These are phyloP conservation scores for Rutstroemia sp. DNA, from an alignment of 2,329 filamentous ascomycete genomes.

Conservation along the genomic window DNA sequence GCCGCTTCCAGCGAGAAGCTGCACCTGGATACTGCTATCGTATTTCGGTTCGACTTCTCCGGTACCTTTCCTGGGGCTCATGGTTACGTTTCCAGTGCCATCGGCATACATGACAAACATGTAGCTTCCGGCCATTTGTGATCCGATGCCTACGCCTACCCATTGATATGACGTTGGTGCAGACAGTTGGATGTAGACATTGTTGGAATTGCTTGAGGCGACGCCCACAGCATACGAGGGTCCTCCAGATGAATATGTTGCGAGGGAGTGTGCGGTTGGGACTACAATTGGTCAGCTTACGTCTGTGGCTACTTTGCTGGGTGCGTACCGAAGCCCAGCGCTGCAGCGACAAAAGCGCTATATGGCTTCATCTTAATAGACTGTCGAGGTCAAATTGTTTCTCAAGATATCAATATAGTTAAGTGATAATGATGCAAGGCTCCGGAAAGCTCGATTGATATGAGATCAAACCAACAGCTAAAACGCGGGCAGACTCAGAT, in stretches of 20 bases:
- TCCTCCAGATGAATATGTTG: constrained; percentile 17
- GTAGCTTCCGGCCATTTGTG: constrained; percentile 45
- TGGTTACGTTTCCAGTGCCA: constrained; percentile 43
- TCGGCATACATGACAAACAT: constrained; percentile 54
- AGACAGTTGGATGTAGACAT: constrained; percentile 49
- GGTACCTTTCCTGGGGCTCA: constrained; percentile 42
- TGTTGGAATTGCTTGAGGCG: constrained; percentile 32
- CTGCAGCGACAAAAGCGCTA: not conserved
- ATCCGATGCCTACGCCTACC: constrained; percentile 51
- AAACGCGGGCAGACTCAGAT: too few relatives aligned
- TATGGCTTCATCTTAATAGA: not conserved
- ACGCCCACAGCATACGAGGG: constrained; percentile 22
- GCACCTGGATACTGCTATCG: constrained; percentile 35
- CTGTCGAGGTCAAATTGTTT: not conserved
- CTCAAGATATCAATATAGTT: not conserved
- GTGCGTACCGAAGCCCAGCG: not conserved
- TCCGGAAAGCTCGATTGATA: too few relatives aligned
- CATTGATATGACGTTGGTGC: constrained; percentile 46
- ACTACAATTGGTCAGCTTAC: constrained; percentile 3
- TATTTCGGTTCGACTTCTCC: constrained; percentile 39
- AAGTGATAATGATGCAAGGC: not conserved
- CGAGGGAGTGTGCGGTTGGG: constrained; percentile 13
- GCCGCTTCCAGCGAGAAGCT: constrained; percentile 43
- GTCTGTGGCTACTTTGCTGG: too few relatives aligned
- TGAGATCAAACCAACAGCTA: too few relatives aligned